Evolutionary conservation across 176 grass and related monocot species (phyloP).

Genomic region (Carex cristatella): DNA sequence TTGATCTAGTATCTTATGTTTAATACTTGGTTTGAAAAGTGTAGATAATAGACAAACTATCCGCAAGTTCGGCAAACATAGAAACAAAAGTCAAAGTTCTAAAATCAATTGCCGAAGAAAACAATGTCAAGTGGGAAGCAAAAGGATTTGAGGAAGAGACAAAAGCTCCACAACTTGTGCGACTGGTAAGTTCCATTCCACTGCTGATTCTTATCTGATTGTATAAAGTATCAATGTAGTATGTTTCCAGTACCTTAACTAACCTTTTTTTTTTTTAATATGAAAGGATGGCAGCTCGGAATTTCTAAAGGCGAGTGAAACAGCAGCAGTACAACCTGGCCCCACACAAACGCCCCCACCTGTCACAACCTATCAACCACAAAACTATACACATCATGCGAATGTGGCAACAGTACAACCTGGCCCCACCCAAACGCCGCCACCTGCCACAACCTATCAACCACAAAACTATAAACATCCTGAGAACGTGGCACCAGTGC

Average conservation of each 20-base stretch:
- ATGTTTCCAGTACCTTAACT: background rate
- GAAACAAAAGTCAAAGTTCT: slow-evolving; percentile 27
- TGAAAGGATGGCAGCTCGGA: slow-evolving; percentile 14
- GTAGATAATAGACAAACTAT: slow-evolving; percentile 24
- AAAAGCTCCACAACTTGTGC: background rate
- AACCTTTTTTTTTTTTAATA: background rate
- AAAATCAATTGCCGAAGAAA: slow-evolving; percentile 27
- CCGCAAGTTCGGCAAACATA: slow-evolving; percentile 14
- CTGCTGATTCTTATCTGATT: background rate
- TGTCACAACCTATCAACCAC: background rate
- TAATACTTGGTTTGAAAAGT: background rate
- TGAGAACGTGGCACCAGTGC: background rate
- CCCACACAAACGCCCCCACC: background rate
- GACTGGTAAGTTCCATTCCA: slow-evolving; percentile 8
- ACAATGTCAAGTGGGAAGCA: slow-evolving; percentile 27
- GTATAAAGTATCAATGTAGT: background rate
- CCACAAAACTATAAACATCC: background rate
- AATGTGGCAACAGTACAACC: background rate
- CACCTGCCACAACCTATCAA: background rate
- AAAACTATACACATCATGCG: background rate
- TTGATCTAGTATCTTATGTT: background rate
- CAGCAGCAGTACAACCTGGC: background rate
- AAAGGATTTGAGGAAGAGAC: slow-evolving; percentile 23
- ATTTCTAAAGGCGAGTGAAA: slow-evolving; percentile 6
- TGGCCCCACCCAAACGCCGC: background rate